Conservation (phyloP, 1,284 basidiomycete genomes). For the Rugosomyces carneus region DNA sequence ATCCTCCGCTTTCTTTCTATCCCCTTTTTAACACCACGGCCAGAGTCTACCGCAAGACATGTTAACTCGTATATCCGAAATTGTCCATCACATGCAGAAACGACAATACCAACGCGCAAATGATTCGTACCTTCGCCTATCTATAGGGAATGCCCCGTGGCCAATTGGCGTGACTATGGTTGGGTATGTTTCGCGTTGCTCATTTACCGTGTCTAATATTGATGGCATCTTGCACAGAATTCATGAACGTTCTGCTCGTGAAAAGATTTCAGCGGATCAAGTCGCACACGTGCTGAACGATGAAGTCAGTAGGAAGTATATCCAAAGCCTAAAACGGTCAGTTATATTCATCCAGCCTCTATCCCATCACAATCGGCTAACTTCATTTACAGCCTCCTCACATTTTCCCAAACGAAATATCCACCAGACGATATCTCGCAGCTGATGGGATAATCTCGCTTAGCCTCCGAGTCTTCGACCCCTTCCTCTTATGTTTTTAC, state of each 20-base stretch:
- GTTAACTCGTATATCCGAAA: constrained; percentile 86
- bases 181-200: constrained; percentile 51
- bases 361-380: background rate
- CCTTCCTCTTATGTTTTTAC: background rate
- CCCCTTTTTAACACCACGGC: background rate
- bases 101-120: constrained; percentile 94
- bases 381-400: constrained; percentile 59
- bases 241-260: constrained; percentile 93
- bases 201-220: background rate
- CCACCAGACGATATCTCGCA: constrained; percentile 89
- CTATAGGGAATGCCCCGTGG: constrained; percentile 99
- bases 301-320: constrained; percentile 98
- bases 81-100: constrained; percentile 94
- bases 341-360: constrained; percentile 4
- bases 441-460: constrained; percentile 67
- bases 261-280: constrained; percentile 95
- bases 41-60: constrained; percentile 84
- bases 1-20: constrained; percentile 3
- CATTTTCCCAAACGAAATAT: constrained; percentile 92
- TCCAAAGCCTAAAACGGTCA: constrained; percentile 93
- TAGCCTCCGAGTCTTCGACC: too few species aligned
- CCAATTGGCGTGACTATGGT: constrained; percentile 99
- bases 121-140: constrained; percentile 93
- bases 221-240: constrained; percentile 53
- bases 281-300: constrained; percentile 98